Percentiles rank a stretch among this genome's conserved stretches.
These are phyloP conservation scores for Kurtzmaniella cleridarum DNA, from an alignment of 805 yeast species.

Conservation along the genomic window DNA sequence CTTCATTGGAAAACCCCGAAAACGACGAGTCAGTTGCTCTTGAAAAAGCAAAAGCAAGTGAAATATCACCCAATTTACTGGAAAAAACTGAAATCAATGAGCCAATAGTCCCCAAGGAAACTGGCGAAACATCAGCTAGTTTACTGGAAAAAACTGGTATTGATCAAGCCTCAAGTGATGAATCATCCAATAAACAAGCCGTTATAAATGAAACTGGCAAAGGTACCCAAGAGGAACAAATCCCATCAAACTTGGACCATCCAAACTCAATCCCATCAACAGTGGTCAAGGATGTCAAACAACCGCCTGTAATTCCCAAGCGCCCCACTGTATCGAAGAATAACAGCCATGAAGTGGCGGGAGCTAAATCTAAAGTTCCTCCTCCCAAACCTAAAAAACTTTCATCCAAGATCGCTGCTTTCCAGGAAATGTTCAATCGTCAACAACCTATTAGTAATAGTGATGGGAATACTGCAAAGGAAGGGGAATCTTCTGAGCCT, in stretches of 20 bases:
- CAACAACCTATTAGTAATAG: conserved; percentile 3
- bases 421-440: conserved; percentile 65
- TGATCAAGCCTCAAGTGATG: too few relatives aligned
- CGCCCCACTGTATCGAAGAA: conserved; percentile 2
- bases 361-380: conserved; percentile 26
- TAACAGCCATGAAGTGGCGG: not conserved
- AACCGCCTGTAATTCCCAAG: conserved; percentile 5
- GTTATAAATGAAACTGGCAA: not conserved
- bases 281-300: too few relatives aligned
- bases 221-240: too few relatives aligned
- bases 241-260: too few relatives aligned
- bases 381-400: conserved; percentile 76
- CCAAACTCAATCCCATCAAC: too few relatives aligned
- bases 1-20: not conserved
- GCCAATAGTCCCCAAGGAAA: too few relatives aligned
- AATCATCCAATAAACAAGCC: too few relatives aligned
- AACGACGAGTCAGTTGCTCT: not conserved
- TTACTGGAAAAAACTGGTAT: not conserved
- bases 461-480: not conserved
- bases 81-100: too few relatives aligned
- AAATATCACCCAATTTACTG: not conserved
- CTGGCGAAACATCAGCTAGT: too few relatives aligned
- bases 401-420: conserved; percentile 74
- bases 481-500: not conserved
- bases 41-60: not conserved